These are phyloP conservation scores for Leishmania braziliensis DNA, from an alignment of 208 protist genomes.

Conservation along the genomic window DNA sequence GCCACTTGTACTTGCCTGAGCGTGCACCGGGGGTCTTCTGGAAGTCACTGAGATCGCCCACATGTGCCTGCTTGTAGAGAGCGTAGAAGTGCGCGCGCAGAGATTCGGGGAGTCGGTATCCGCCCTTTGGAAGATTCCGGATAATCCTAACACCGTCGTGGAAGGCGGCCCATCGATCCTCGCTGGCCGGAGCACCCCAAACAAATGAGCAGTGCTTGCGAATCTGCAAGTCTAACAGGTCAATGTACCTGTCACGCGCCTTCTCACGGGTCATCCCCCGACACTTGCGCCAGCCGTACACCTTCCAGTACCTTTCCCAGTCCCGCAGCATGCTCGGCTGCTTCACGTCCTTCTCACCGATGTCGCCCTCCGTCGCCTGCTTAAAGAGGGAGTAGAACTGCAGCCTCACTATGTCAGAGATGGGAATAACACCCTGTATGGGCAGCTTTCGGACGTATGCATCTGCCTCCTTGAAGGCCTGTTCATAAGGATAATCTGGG, in stretches of 20 bases:
- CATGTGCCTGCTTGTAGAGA: constrained; percentile 85
- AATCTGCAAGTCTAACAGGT: constrained; percentile 39
- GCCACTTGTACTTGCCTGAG: constrained; percentile 72
- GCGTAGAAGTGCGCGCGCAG: constrained; percentile 86
- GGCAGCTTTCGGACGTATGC: constrained; percentile 70
- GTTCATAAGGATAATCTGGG: constrained; percentile 29
- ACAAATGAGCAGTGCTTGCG: constrained; percentile 29
- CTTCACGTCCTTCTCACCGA: constrained; percentile 64
- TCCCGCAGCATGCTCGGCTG: constrained; percentile 40
- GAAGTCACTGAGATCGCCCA: constrained; percentile 78
- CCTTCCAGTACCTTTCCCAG: constrained; percentile 87
- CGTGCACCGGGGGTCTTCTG: constrained; percentile 54
- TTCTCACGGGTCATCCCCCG: constrained; percentile 88
- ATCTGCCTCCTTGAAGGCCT: constrained; percentile 55
- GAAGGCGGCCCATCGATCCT: constrained; percentile 52
- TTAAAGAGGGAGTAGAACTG: constrained; percentile 90
- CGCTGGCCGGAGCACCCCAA: constrained; percentile 26
- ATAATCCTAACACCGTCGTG: constrained; percentile 54
- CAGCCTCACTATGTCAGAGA: constrained; percentile 85
- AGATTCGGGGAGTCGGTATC: constrained; percentile 69
- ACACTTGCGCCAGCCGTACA: constrained; percentile 85
- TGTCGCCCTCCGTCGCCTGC: constrained; percentile 83
- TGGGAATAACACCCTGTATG: constrained; percentile 59
- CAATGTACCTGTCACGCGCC: constrained; percentile 89
- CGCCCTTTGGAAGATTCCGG: constrained; percentile 58